Percentiles rank a stretch among this genome's conserved stretches.
Conservation (phyloP, 768 basidiomycete genomes). For the Calvatia gigantea region DNA sequence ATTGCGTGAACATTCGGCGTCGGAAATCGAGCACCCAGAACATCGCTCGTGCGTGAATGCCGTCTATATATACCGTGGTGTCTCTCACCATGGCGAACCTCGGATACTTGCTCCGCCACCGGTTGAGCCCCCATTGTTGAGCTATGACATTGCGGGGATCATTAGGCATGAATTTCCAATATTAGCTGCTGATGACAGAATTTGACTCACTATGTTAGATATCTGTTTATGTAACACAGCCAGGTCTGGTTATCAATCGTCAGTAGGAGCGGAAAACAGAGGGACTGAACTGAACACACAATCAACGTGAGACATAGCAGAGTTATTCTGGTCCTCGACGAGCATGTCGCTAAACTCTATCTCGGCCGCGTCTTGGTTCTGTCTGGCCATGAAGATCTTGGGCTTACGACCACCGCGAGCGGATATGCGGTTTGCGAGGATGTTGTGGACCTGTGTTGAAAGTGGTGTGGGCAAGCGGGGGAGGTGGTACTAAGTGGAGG, state of each 20-base stretch:
- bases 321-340: constrained; percentile 93
- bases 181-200: too few species aligned
- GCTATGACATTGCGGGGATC: constrained; percentile 29
- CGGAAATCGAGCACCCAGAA: too few species aligned
- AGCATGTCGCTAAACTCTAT: constrained; percentile 97
- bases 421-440: constrained; percentile 64
- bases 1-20: too few species aligned
- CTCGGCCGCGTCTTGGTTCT: constrained; percentile 90
- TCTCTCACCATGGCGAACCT: constrained; percentile 39
- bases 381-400: constrained; percentile 77
- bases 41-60: too few species aligned
- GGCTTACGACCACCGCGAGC: constrained; percentile 45
- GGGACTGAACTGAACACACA: too few species aligned
- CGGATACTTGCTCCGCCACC: constrained; percentile 33
- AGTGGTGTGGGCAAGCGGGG: constrained; percentile 71
- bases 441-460: constrained; percentile 82
- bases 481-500: constrained; percentile 50
- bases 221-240: too few species aligned
- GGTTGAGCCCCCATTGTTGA: constrained; percentile 37
- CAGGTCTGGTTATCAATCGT: too few species aligned
- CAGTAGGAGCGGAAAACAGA: too few species aligned
- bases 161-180: too few species aligned
- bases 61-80: too few species aligned
- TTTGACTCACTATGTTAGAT: constrained; percentile 43
- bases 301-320: too few species aligned